Evolutionary conservation across 108 stramenopile species (phyloP).

Genomic region (Nannochloropsis gaditana): DNA sequence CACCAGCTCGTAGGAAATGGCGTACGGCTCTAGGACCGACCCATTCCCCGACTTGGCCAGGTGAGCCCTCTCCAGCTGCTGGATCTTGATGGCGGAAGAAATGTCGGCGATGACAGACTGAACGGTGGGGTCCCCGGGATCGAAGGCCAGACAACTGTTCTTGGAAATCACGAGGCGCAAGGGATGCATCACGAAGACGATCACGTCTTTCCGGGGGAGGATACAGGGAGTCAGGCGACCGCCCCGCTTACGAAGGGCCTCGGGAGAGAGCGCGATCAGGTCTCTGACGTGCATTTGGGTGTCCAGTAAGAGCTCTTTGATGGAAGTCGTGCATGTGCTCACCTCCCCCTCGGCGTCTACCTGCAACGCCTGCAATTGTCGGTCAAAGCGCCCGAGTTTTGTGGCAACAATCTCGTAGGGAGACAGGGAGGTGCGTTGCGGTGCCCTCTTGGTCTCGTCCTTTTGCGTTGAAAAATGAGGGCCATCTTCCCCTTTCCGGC

Average conservation of each 20-base stretch:
- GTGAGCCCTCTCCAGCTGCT: background rate
- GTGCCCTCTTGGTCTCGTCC: background rate
- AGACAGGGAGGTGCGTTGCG: background rate
- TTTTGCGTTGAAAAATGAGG: too few relatives aligned
- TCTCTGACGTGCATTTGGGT: background rate
- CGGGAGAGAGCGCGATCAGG: background rate
- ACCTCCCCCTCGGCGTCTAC: conserved; percentile 1
- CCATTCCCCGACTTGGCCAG: background rate
- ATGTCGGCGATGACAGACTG: conserved; percentile 13
- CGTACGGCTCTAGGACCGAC: background rate
- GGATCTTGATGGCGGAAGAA: background rate
- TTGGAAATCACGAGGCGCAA: background rate
- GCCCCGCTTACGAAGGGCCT: conserved; percentile 11
- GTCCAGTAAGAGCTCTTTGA: background rate
- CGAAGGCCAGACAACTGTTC: background rate
- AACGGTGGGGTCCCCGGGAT: background rate
- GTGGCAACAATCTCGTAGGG: background rate
- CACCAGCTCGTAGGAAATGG: background rate
- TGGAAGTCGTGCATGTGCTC: background rate
- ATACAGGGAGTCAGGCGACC: background rate
- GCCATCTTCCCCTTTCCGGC: too few relatives aligned
- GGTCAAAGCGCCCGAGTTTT: conserved; percentile 1
- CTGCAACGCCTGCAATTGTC: background rate
- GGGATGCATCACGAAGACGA: conserved; percentile 10
- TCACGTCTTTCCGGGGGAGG: background rate